A percentile compares a stretch with the other conserved stretches of the same genome.
These are phyloP conservation scores for Aureobasidium sp. DNA, from an alignment of 2,329 filamentous ascomycete species.

Conservation along the genomic window DNA sequence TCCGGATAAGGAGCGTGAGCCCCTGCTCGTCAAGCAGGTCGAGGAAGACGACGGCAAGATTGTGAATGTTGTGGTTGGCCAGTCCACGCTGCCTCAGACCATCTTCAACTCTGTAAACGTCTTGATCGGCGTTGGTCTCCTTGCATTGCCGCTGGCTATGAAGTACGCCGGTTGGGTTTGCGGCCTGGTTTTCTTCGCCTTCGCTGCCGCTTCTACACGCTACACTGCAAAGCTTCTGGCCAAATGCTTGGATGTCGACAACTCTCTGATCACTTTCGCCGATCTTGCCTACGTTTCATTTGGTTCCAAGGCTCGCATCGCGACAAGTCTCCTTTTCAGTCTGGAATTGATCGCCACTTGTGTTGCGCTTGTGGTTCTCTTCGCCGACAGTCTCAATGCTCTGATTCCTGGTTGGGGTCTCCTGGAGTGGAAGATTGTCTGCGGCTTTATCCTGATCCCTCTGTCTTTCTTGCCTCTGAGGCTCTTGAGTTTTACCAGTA, in stretches of 20 bases:
- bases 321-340: slow-evolving; percentile 78
- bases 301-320: slow-evolving; percentile 68
- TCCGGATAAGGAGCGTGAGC: slow-evolving; percentile 47
- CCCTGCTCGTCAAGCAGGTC: slow-evolving; percentile 79
- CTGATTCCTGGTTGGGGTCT: slow-evolving; percentile 64
- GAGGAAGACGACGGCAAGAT: slow-evolving; percentile 78
- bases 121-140: slow-evolving; percentile 78
- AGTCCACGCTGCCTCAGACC: slow-evolving; percentile 92
- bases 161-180: slow-evolving; percentile 84
- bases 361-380: slow-evolving; percentile 85
- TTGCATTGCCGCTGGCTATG: slow-evolving; percentile 81
- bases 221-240: slow-evolving; percentile 82
- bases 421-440: slow-evolving; percentile 76
- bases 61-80: slow-evolving; percentile 76
- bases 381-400: slow-evolving; percentile 80
- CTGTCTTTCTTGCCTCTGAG: slow-evolving; percentile 79
- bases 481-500: slow-evolving; percentile 79
- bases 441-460: slow-evolving; percentile 68
- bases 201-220: slow-evolving; percentile 66
- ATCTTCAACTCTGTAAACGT: slow-evolving; percentile 96
- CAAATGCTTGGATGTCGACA: slow-evolving; percentile 81
- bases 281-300: slow-evolving; percentile 90
- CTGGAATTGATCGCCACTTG: slow-evolving; percentile 81
- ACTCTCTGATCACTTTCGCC: slow-evolving; percentile 83
- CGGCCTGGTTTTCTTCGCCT: slow-evolving; percentile 64